These are phyloP conservation scores for Hydnum rufescens DNA, from an alignment of 768 basidiomycete genomes.

Conservation along the genomic window DNA sequence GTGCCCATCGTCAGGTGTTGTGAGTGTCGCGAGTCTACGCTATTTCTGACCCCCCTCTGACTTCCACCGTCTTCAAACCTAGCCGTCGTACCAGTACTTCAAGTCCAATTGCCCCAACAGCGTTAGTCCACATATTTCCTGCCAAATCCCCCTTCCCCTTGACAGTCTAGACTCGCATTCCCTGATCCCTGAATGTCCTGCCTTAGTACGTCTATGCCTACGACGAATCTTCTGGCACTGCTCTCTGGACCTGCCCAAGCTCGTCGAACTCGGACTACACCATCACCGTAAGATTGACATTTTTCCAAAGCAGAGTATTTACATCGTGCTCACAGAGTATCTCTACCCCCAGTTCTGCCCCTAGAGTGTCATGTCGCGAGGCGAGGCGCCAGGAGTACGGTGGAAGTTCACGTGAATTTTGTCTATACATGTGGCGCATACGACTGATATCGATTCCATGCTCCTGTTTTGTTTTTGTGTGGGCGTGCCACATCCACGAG, in stretches of 20 bases:
- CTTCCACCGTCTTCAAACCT: constrained; percentile 10
- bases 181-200: too few relatives aligned
- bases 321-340: not conserved
- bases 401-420: too few relatives aligned
- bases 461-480: too few relatives aligned
- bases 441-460: too few relatives aligned
- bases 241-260: constrained; percentile 33
- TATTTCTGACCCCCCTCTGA: constrained; percentile 3
- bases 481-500: too few relatives aligned
- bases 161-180: not conserved
- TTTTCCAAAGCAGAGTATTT: not conserved
- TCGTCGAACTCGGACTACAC: constrained; percentile 19
- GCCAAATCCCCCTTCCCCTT: not conserved
- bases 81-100: constrained; percentile 14
- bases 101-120: constrained; percentile 5
- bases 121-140: too few relatives aligned
- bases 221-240: constrained; percentile 31
- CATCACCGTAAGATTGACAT: not conserved
- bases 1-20: not conserved
- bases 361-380: constrained; percentile 4
- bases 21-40: not conserved
- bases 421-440: too few relatives aligned
- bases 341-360: constrained; percentile 7
- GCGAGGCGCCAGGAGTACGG: too few relatives aligned
- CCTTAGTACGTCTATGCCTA: constrained; percentile 34